Percentiles rank a stretch among this genome's conserved stretches.
Conservation (phyloP, 2,329 filamentous ascomycete genomes). For the Ophiostoma sp. region DNA sequence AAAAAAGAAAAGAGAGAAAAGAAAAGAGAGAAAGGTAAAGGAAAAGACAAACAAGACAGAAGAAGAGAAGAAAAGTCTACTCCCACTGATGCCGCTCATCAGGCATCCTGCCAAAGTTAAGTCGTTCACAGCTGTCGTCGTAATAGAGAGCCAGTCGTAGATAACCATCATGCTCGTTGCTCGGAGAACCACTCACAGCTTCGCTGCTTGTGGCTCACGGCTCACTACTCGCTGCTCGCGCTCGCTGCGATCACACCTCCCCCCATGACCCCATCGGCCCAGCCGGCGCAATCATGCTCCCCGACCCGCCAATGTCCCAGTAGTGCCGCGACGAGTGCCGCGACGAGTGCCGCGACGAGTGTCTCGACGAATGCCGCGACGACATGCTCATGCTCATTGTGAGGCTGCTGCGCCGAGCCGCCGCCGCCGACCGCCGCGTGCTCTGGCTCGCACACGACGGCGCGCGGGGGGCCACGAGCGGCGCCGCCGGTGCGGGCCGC, state of each 20-base stretch:
- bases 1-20: neutral
- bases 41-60: neutral
- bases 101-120: neutral
- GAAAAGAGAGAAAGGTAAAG: no score
- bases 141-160: neutral
- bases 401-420: constrained; percentile 57
- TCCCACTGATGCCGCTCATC: neutral
- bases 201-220: neutral
- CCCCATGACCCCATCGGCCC: constrained; percentile 73
- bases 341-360: constrained; percentile 46
- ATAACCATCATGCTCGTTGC: neutral
- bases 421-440: constrained; percentile 56
- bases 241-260: constrained; percentile 50
- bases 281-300: constrained; percentile 62
- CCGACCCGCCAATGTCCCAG: constrained; percentile 83
- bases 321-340: constrained; percentile 56
- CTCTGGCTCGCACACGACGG: constrained; percentile 84
- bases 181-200: neutral
- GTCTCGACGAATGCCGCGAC: constrained; percentile 45
- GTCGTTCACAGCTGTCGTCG: neutral
- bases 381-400: constrained; percentile 14
- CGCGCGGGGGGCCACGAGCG: constrained; percentile 35
- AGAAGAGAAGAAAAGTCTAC: neutral
- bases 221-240: neutral
- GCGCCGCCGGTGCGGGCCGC: constrained; percentile 39